These are phyloP conservation scores for barrel medic (Medicago truncatula) DNA, from an alignment of 306 rosid genomes.

Conservation along the genomic window MtrunA17r5.0-ANR NC_053047.1:10505001-10505500, in stretches of 20 bases:
- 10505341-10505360: conserved; percentile 73
- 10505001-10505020: conserved; percentile 28
- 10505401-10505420: background rate
- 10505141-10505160: conserved; percentile 49
- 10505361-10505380: conserved; percentile 40
- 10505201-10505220: conserved; percentile 40
- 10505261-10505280: conserved; percentile 84
- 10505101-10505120: conserved; percentile 28
- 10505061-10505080: conserved; percentile 74
- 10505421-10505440: background rate
- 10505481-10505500: background rate
- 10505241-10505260: conserved; percentile 87
- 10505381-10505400: background rate
- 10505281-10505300: conserved; percentile 85
- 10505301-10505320: conserved; percentile 74
- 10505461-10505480: background rate
- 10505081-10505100: conserved; percentile 49
- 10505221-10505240: conserved; percentile 67
- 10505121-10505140: conserved; percentile 52
- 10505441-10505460: background rate
- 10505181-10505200: conserved; percentile 35
- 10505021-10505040: conserved; percentile 27
- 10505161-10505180: conserved; percentile 54
- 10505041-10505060: conserved; percentile 53
- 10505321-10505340: conserved; percentile 67